phyloP scores from a whole-genome alignment of 345 rosid species.

The Hevea brasiliensis region DNA sequence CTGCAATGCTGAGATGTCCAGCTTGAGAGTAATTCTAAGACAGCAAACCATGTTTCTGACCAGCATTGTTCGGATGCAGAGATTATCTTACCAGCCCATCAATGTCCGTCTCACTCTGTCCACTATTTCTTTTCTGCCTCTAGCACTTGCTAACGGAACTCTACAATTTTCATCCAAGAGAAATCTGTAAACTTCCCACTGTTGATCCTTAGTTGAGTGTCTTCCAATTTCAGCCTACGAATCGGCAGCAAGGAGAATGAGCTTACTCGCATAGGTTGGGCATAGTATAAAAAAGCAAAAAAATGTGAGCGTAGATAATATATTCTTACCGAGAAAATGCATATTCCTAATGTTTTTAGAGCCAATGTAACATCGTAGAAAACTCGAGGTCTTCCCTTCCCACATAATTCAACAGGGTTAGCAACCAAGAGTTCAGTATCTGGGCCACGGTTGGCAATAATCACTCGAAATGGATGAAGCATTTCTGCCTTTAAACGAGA shows the following conservation, averaged over 20 bases:
- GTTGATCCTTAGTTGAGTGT: constrained; percentile 24
- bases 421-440: constrained; percentile 35
- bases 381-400: constrained; percentile 35
- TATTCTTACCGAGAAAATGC: constrained; percentile 26
- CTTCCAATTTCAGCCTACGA: constrained; percentile 28
- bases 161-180: constrained; percentile 27
- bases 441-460: constrained; percentile 29
- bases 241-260: not conserved
- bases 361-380: constrained; percentile 29
- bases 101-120: constrained; percentile 25
- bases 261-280: not conserved
- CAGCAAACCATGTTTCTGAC: not conserved
- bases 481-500: constrained; percentile 31
- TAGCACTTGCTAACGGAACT: constrained; percentile 9
- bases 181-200: constrained; percentile 39
- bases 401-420: constrained; percentile 32
- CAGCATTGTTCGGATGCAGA: not conserved
- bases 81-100: constrained; percentile 31
- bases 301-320: not conserved
- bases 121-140: constrained; percentile 22
- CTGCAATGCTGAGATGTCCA: not conserved
- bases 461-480: constrained; percentile 31
- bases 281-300: not conserved
- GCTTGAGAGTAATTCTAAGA: not conserved
- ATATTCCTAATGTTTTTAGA: constrained; percentile 26